These are phyloP conservation scores for Salix arbutifolia DNA, from an alignment of 345 rosid genomes.

Conservation along the genomic window DNA sequence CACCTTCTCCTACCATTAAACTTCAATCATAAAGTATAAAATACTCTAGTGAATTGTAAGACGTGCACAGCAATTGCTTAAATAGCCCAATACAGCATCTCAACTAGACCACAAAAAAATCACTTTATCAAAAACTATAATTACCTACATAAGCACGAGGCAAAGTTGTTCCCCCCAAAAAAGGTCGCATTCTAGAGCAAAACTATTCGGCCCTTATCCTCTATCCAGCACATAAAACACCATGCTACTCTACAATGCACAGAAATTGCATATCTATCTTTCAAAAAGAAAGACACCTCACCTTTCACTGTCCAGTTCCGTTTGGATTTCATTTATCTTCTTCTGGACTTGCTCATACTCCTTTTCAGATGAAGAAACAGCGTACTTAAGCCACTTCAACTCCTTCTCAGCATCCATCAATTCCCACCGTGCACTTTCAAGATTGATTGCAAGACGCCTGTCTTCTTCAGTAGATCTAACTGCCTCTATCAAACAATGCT, in stretches of 20 bases:
- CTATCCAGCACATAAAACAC: background rate
- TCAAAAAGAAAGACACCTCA: conserved; percentile 16
- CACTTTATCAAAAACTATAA: background rate
- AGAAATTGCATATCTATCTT: background rate
- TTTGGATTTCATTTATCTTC: conserved; percentile 47
- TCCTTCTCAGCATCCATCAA: conserved; percentile 83
- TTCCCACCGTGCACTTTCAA: conserved; percentile 73
- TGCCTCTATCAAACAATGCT: conserved; percentile 59
- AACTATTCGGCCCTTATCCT: background rate
- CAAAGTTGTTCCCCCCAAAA: background rate
- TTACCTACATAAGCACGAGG: background rate
- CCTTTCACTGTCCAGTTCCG: conserved; percentile 68
- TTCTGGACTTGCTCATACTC: conserved; percentile 71
- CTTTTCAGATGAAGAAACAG: conserved; percentile 66
- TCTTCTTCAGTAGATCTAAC: conserved; percentile 63
- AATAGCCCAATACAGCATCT: background rate
- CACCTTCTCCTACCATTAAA: background rate
- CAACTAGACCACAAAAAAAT: background rate
- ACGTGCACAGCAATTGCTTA: background rate
- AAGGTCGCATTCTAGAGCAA: background rate
- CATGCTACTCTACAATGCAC: background rate
- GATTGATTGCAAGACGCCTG: conserved; percentile 51
- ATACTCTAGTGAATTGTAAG: no score
- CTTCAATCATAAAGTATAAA: background rate
- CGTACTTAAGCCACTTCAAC: conserved; percentile 74